Evolutionary conservation across 805 yeast species (phyloP), one percentile per base, ranked within the genome.

Genomic region (Brettanomyces sp.): DNA sequence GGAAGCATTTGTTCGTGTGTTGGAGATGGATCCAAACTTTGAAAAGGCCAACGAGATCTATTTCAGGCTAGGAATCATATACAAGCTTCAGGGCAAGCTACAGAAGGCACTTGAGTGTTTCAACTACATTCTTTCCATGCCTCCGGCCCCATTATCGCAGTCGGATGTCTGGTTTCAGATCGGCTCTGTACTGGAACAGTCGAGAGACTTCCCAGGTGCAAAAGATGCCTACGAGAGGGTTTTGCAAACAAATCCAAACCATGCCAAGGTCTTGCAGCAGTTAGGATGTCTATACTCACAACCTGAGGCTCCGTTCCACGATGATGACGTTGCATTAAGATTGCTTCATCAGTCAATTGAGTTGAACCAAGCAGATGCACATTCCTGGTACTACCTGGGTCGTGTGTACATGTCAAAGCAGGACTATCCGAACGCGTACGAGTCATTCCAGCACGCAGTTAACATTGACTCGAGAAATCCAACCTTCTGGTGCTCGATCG

Each of bases 101-200:
- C 77, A 79, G 44, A 85, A 84, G 58, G 95, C 96, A 2, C 72
- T 93, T 48, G 97, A 93, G 63, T 93, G 98, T 63, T 93, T 93
- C 73, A 84, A 88, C 60, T 93, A 91, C 63, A 93, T 93, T 51
- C 67, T 93, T 53, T 73, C 81, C 47, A 84, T 82, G 65, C 98
- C 99, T 0, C 99, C 99, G 1, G 83, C 88, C 45, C 99, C 99
- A 1, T 71, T 93, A 52, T 90, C 97, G 41, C 96, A 88, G 62
- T 88, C 95, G 43, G 99, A 93, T 62, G 95, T 93, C 45, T 93
- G 98, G 98, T 93, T 93, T 70, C 99, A 93, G 67, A 85, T 93
- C 52, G 99, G 99, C 37, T 85, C 89, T 32, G 98, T 93, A 2
- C 74, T 93, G 56, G 99, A 93, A 64, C 95, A 85, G 60, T 91